Evolutionary conservation across 306 rosid genomes (phyloP), one percentile per base, ranked within the genome.

Genomic region (Cicer judaicum): DNA sequence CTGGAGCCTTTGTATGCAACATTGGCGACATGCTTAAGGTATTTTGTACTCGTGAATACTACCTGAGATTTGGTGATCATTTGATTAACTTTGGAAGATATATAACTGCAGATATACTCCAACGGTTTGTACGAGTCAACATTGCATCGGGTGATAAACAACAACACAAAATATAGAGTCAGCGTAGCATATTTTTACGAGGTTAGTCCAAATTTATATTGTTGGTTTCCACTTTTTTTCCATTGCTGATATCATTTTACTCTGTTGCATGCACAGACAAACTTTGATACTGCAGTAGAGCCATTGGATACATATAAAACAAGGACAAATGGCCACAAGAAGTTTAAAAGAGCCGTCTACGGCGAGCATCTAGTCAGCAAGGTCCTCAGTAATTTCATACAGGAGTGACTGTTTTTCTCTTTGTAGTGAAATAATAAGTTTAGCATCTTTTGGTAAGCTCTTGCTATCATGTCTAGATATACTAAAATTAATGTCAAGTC

Each of bases 21-120:
- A 92, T 94, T 2, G 95, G 99, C 14, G 97, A 90, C 87, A 94
- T 94, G 99, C 85, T 94, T 11, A 92, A 94, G 96, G 99, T 90
- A 87, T 65, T 8, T 78, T 38, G 34, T 29, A 19, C 55, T 42
- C 42, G 57, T 52, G 13, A 19, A 46, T 44, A 62, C 14, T 46
- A 59, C n/a, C n/a, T 60, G 21, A 14, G 49, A 19, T 53, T 77
- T 56, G n/a, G 12, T 44, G 39, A 65, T 3, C 11, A 47, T 24
- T 49, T 78, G 57, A 68, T 42, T n/a, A 41, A 63, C 55, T 75
- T 34, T 42, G 65, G 40, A 63, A 64, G 52, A 48, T 7, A 3
- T 60, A 13, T n/a, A 50, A 74, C 10, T 82, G 78, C 84, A 94
- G 99, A 89, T 94, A 80, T 94, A 92, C 88, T 86, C 99, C 7